Percentiles rank a stretch among this genome's conserved stretches.
Evolutionary conservation across 1,284 basidiomycete species (phyloP).

Genomic region (Trichosporon sp.): DNA sequence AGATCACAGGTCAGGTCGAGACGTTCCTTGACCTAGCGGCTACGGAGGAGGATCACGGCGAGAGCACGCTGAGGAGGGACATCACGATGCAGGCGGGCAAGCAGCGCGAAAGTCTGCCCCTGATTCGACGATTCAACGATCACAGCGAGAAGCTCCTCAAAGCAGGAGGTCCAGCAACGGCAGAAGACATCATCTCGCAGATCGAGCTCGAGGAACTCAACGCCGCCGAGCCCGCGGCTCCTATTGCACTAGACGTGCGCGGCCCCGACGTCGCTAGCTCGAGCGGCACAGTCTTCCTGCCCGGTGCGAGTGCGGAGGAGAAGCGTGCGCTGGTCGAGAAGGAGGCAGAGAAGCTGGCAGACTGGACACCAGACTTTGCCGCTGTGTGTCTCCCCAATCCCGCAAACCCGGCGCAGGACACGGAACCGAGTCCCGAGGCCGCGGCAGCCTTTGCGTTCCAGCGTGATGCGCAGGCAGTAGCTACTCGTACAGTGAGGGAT

Average conservation of each 20-base stretch:
- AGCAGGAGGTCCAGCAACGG: neutral
- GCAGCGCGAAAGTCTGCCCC: conserved; percentile 76
- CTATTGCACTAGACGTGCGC: conserved; percentile 72
- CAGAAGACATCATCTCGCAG: conserved; percentile 54
- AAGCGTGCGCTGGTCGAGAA: conserved; percentile 48
- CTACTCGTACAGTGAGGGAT: conserved; percentile 33
- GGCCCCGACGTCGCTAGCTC: conserved; percentile 25
- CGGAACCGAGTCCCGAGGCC: conserved; percentile 15
- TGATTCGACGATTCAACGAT: conserved; percentile 96
- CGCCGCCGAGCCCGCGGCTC: conserved; percentile 58
- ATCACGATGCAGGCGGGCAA: conserved; percentile 93
- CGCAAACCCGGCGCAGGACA: conserved; percentile 11
- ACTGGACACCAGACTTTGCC: conserved; percentile 27
- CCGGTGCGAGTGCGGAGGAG: conserved; percentile 53
- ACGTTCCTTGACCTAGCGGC: conserved; percentile 79
- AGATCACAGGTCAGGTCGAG: conserved; percentile 63
- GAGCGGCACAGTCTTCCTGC: conserved; percentile 26
- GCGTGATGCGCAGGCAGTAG: conserved; percentile 31
- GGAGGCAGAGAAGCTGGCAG: conserved; percentile 13
- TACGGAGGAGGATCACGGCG: conserved; percentile 84
- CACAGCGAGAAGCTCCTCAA: conserved; percentile 79
- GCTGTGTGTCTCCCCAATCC: conserved; percentile 32
- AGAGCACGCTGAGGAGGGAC: conserved; percentile 81
- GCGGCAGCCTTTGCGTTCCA: conserved; percentile 27
- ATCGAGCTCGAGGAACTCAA: conserved; percentile 84